Evolutionary conservation across 2,329 filamentous ascomycete genomes (phyloP), one percentile per base, ranked within the genome.

Genomic region (Fonsecaea pedrosoi): DNA sequence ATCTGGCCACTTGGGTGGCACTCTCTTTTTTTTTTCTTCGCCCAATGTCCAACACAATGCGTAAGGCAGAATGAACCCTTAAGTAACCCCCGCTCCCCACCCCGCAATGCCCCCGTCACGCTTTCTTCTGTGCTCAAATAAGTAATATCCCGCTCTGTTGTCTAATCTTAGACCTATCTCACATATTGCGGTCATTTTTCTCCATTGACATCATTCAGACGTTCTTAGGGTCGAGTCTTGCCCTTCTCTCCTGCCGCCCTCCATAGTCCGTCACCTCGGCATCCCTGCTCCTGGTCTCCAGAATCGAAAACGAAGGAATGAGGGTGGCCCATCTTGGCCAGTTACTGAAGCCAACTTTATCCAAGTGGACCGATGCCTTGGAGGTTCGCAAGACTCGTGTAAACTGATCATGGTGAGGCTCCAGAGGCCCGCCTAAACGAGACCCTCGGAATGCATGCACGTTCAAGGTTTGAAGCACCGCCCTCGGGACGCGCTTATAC

Each of bases 301-400:
- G 40, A n/a, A 21, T 45, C 15, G 7, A 7, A n/a, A 45, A 45
- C 6, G 21, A 45, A 9, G 40, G 18, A 18, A 45, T 45, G 40
- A 45, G 18, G 5, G 40, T 7, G 40, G 15, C 40, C 40, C 18
- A 21, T 76, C 13, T 66, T 69, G 18, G 18, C 75, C 76, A 1
- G 68, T 74, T 25, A 1, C 73, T 70, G 67, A 73, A 77, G 4
- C 76, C 74, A 55, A 78, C 77, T 25, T 69, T 71, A 5, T 65
- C 48, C 4, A 78, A 68, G 25, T 77, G 73, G 60, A 75, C 71
- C 12, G 75, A 75, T 50, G 25, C 25, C 2, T 25, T 25, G 25
- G 25, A 77, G 72, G 45, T 78, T 78, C 37, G 25, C 25, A 25
- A 3, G 25, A 25, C 25, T 25, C 25, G 25, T 25, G 25, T 25